Base-by-base conservation (phyloP, 1,139 yeast species). In the Kodamaea sp. region DNA sequence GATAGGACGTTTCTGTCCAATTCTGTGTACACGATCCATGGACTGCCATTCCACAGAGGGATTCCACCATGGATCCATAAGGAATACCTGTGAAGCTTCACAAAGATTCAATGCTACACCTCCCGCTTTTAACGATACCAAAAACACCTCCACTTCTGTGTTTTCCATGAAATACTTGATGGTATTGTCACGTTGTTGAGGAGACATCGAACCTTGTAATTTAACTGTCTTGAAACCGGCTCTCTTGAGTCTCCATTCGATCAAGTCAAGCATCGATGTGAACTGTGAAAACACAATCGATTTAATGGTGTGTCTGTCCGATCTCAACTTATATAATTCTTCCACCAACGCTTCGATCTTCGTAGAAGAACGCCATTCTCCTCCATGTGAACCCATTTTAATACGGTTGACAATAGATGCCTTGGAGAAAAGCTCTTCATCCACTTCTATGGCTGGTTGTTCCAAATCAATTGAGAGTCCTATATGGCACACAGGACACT, bases 21-120 rank as follows among this genome's bases (percentile, higher is more conserved):
- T 92, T 64, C 98, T 80, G 62, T 92, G 98, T 15, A 92, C 97
- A 62, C 99, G 80, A 60, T 94, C 99, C 66, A 95, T 96, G 31
- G 95, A 85, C 59, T 92, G 98, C 90, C 97, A 92, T 60, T 92
- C 97, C 4, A 89, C 95, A 50, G 95, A 84, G 1, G 97, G 97
- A 55, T 92, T 92, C 97, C 97, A 92, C 97, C 98, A 92, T 18
- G 97, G 97, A 52, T 92, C 98, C 70, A 92, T 72, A 32, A 92
- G 72, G 48, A 92, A 92, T 25, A 92, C 97, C 49, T 90, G 97
- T 1, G 95, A 88, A 0, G 98, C 98, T 55, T 94, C 98, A 52
- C 97, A 90, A 48, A 92, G 70, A 57, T 92, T 92, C 47, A 92
- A 72, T 0, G 98, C 98, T 23, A 92, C 98, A 61, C 98, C 98